phyloP scores from a whole-genome alignment of 768 basidiomycete species.

The Lactifluus piperatus region DNA sequence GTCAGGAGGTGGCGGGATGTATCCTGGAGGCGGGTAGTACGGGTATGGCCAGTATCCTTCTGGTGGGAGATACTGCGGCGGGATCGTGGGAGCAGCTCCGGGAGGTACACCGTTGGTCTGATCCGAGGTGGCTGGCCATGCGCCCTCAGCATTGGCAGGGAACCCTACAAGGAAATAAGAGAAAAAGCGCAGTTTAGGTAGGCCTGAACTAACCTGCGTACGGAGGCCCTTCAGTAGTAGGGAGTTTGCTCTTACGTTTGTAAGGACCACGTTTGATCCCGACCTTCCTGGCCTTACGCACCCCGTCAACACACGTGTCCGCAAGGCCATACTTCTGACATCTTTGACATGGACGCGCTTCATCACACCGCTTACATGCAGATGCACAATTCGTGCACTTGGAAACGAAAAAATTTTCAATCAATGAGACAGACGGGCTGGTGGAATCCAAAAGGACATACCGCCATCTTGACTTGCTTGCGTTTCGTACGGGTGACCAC shows the following conservation, averaged over 20 bases:
- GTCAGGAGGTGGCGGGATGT: slow-evolving; percentile 32
- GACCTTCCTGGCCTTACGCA: slow-evolving; percentile 57
- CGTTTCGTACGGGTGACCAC: slow-evolving; percentile 34
- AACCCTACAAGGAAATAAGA: slow-evolving; percentile 16
- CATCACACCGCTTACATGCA: slow-evolving; percentile 51
- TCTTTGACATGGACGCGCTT: slow-evolving; percentile 52
- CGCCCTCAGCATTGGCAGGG: slow-evolving; percentile 25
- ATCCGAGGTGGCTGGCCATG: slow-evolving; percentile 25
- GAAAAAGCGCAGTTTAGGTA: neutral
- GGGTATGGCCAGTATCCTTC: slow-evolving; percentile 39
- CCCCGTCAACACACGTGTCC: slow-evolving; percentile 48
- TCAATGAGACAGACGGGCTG: slow-evolving; percentile 2
- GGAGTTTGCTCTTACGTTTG: slow-evolving; percentile 40
- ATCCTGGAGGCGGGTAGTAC: slow-evolving; percentile 36
- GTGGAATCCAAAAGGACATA: slow-evolving; percentile 25
- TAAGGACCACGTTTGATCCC: slow-evolving; percentile 51
- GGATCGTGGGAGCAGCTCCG: slow-evolving; percentile 25
- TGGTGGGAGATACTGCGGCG: slow-evolving; percentile 27
- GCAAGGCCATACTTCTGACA: slow-evolving; percentile 56
- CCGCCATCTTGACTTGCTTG: slow-evolving; percentile 53
- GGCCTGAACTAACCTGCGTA: slow-evolving; percentile 19
- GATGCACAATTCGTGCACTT: slow-evolving; percentile 51
- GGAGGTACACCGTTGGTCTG: slow-evolving; percentile 20
- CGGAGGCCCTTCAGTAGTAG: slow-evolving; percentile 20
- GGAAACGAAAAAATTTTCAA: neutral